These are phyloP conservation scores for Phytophthora hybrid DNA, from an alignment of 352 stramenopile genomes.

Conservation along the genomic window DNA sequence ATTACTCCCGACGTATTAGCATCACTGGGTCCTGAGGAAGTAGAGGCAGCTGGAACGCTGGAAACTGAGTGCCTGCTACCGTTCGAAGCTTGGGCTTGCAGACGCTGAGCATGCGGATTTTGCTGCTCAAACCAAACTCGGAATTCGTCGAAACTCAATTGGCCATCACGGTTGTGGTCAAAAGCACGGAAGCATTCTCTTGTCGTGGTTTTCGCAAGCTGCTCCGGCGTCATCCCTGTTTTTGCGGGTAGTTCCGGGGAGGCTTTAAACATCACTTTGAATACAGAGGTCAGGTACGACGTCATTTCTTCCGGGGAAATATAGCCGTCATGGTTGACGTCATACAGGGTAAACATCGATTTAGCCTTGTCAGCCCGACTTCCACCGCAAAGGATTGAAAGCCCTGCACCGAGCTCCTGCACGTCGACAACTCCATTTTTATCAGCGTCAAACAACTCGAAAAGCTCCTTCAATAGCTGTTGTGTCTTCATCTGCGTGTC, in stretches of 20 bases:
- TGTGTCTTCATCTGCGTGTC: conserved; percentile 55
- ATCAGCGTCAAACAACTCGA: conserved; percentile 85
- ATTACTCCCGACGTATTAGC: conserved; percentile 40
- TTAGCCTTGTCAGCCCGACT: conserved; percentile 73
- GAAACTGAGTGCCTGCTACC: conserved; percentile 12
- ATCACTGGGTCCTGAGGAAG: conserved; percentile 31
- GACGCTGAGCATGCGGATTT: conserved; percentile 36
- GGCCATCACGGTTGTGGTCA: conserved; percentile 78
- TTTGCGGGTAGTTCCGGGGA: conserved; percentile 66
- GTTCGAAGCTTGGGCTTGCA: conserved; percentile 22
- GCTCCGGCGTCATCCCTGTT: conserved; percentile 60
- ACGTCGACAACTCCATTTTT: conserved; percentile 85
- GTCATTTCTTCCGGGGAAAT: conserved; percentile 87
- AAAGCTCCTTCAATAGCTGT: conserved; percentile 74
- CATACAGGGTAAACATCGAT: conserved; percentile 87
- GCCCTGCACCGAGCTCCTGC: conserved; percentile 82
- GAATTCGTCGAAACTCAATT: conserved; percentile 88
- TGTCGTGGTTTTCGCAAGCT: conserved; percentile 83
- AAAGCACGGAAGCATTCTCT: conserved; percentile 78
- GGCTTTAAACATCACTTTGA: conserved; percentile 89
- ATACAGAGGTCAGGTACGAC: conserved; percentile 85
- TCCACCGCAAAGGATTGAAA: conserved; percentile 90
- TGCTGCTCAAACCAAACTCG: conserved; percentile 76
- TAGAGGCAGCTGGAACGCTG: conserved; percentile 21
- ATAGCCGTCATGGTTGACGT: conserved; percentile 83